phyloP scores from a whole-genome alignment of 2,329 filamentous ascomycete genomes.

The Colletotrichum sp. region DNA sequence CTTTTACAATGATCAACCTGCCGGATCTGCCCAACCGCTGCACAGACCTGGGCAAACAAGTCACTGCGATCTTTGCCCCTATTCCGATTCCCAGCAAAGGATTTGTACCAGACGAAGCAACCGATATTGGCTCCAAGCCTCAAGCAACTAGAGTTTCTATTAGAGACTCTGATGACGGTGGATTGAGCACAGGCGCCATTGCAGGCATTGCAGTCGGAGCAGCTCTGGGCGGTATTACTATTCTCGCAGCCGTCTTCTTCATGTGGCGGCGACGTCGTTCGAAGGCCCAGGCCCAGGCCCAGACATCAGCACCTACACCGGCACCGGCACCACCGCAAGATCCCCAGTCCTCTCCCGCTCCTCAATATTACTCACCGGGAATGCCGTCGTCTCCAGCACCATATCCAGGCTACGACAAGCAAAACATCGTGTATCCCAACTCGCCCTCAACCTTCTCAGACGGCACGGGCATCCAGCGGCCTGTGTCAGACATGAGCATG shows the following conservation, averaged over 20 bases:
- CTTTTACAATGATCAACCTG: neutral
- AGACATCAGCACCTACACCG: neutral
- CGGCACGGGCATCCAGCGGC: neutral
- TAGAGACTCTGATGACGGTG: neutral
- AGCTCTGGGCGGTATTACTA: neutral
- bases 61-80: neutral
- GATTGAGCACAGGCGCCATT: neutral
- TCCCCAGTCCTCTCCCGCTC: neutral
- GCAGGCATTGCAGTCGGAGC: neutral
- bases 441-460: neutral
- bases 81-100: neutral
- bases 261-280: neutral
- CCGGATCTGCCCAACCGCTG: neutral
- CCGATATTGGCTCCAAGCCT: neutral
- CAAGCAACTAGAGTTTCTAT: neutral
- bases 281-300: too few species aligned
- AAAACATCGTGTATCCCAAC: neutral
- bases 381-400: neutral
- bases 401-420: neutral
- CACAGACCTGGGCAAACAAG: neutral
- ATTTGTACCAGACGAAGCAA: neutral
- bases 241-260: neutral
- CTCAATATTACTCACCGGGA: neutral
- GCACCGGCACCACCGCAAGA: neutral
- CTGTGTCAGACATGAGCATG: neutral